Base-by-base conservation (phyloP, 2,329 filamentous ascomycete species). In the Xylaria arbuscula region DNA sequence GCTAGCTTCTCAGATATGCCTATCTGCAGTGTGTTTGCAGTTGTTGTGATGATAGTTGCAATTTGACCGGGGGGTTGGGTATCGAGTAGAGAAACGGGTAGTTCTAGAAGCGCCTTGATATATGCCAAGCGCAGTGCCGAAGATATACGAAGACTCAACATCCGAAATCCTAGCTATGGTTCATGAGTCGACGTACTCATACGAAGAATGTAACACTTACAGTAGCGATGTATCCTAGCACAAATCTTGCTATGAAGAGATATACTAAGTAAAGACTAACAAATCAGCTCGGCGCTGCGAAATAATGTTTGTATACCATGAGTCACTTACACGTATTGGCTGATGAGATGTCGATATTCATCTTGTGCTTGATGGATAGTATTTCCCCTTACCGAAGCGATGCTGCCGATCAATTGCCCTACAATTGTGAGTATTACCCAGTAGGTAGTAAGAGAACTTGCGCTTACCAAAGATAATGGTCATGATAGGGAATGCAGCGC, bases 11-110 rank as follows among this genome's bases (percentile, higher is more conserved):
- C 88, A 0, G 88, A 89, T 53, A 90, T 89, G 6, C 89, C 89
- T 24, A 88, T 81, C 77, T 91, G 89, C 9, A 91, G 80, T 1
- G 83, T 85, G 75, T 90, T 90, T 67, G 88, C 85, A 0, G 87
- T 88, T 3, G 86, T 84, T 0, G 89, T 90, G 71, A 91, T 90
- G 60, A 89, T 89, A 15, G 83, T 84, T 0, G 89, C 88, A 0
- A 87, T 85, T 50, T 86, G 83, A 1, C 89, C 89, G 0, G 87
- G 82, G 0, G 87, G 87, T 78, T 89, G 86, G 11, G 86, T 87
- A 76, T 93, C 90, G 55, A 92, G 86, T 36, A 90, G 86, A 62
- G 89, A 87, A 50, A 92, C 86, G 48, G 88, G 88, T 75, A 92
- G 88, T 1, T 81, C 80, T 47, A 94, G 87, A 5, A 92, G 84